Percentiles rank a stretch among this genome's conserved stretches.
Conservation (phyloP, 116 monocot species). For the Dioscorea cayenensis region DNA sequence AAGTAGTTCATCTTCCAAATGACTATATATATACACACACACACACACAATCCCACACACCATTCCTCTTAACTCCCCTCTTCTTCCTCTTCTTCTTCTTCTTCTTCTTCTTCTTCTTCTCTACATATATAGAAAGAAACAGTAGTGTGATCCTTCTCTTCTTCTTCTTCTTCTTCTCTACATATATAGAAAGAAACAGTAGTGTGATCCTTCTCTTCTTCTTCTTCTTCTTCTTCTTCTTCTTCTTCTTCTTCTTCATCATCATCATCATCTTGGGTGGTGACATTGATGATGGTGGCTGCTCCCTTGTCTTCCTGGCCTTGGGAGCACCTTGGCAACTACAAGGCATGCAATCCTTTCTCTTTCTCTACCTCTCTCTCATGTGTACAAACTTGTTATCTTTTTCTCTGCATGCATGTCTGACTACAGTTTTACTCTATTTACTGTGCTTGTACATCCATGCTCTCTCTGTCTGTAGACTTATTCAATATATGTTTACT, state of each 20-base stretch:
- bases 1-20: no score
- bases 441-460: no score
- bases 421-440: no score
- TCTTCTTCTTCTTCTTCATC: no score
- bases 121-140: not conserved
- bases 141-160: not conserved
- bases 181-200: not conserved
- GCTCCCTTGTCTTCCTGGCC: conserved; percentile 75
- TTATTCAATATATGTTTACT: no score
- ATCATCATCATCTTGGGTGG: conserved; percentile 3
- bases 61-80: not conserved
- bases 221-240: no score
- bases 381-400: not conserved
- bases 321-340: conserved; percentile 65
- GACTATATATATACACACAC: not conserved
- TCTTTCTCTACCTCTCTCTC: not conserved
- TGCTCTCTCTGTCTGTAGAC: no score
- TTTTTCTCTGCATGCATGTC: no score
- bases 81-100: not conserved
- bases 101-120: conserved; percentile 1
- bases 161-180: no score
- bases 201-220: no score
- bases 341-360: conserved; percentile 43
- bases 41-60: not conserved
- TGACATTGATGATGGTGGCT: conserved; percentile 8